Evolutionary conservation across 768 basidiomycete species (phyloP).

Genomic region (Steccherinum ochraceum): DNA sequence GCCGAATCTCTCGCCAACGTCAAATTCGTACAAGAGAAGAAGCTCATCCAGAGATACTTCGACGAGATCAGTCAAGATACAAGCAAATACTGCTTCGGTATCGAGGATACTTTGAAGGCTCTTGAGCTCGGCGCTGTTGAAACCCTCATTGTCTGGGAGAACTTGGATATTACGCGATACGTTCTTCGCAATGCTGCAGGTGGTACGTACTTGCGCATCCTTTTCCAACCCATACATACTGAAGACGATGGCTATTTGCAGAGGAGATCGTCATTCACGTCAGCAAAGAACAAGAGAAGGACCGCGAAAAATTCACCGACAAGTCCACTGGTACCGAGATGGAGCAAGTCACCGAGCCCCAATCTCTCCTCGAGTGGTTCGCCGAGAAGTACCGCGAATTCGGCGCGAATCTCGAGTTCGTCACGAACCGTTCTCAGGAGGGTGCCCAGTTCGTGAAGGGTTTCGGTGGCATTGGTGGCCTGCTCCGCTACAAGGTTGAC

Average conservation of each 20-base stretch:
- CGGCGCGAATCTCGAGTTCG: conserved; percentile 91
- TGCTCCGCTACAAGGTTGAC: conserved; percentile 97
- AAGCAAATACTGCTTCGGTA: conserved; percentile 94
- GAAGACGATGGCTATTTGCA: conserved; percentile 28
- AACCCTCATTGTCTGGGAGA: conserved; percentile 98
- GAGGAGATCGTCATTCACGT: conserved; percentile 81
- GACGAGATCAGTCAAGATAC: conserved; percentile 99
- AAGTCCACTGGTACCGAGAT: conserved; percentile 94
- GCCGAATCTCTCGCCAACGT: conserved; percentile 95
- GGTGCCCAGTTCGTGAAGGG: conserved; percentile 98
- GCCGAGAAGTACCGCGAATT: conserved; percentile 98
- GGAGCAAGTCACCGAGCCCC: conserved; percentile 81
- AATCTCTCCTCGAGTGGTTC: conserved; percentile 94
- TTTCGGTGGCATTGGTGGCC: conserved; percentile 95
- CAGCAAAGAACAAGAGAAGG: conserved; percentile 82
- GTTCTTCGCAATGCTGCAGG: conserved; percentile 87
- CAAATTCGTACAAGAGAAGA: conserved; percentile 99
- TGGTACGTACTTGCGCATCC: conserved; percentile 54
- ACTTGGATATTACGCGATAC: conserved; percentile 86
- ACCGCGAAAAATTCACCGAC: conserved; percentile 92
- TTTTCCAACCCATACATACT: neutral
- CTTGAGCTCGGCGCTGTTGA: conserved; percentile 96
- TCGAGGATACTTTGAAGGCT: conserved; percentile 94
- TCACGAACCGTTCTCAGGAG: conserved; percentile 95
- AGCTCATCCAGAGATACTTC: conserved; percentile 95